Evolutionary conservation across 768 basidiomycete genomes (phyloP), one percentile per base, ranked within the genome.

Genomic region (Polyporus arcularius): DNA sequence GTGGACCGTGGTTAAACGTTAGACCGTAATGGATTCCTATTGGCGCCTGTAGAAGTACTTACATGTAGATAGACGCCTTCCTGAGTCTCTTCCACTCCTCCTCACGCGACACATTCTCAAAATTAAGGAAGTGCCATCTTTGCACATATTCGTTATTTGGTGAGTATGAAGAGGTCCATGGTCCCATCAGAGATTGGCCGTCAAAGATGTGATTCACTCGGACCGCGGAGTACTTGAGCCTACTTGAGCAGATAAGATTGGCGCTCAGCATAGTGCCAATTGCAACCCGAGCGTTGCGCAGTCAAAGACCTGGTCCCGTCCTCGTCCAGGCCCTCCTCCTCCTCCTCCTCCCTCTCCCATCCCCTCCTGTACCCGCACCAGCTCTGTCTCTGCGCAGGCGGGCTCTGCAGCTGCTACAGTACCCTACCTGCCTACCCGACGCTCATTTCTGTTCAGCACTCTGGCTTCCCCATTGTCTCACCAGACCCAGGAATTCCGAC

Each of bases 371-470:
- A 50, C 53, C 38, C 32, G 21, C 53, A 45, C 45, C 57, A 41
- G 57, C 54, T 38, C 62, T 59, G 56, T 58, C 43, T 45, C 14
- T 32, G 51, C 61, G 61, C 61, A 59, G 62, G 58, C 62, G 55
- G 54, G 62, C 57, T 59, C 58, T 63, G 62, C 62, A 59, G 57
- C 62, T 14, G 41, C 26, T 35, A 28, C 30, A 31, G 11, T 16
- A 26, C 26, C 43, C 30, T n/a, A 16, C 49, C 49, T 38, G 21
- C 8, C 12, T 26, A 48, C 21, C 50, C 32, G 30, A 16, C 16
- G 16, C 50, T 52, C 50, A 4, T 16, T 16, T 35, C 50, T 18
- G 15, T 35, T 52, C 38, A 31, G 5, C 47, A 49, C 47, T 21
- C 47, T 28, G 30, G 26, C 5, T 21, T 28, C 28, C 28, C 26